These are phyloP conservation scores for Fusarium sp. DNA, from an alignment of 2,329 filamentous ascomycete genomes.

Conservation along the genomic window DNA sequence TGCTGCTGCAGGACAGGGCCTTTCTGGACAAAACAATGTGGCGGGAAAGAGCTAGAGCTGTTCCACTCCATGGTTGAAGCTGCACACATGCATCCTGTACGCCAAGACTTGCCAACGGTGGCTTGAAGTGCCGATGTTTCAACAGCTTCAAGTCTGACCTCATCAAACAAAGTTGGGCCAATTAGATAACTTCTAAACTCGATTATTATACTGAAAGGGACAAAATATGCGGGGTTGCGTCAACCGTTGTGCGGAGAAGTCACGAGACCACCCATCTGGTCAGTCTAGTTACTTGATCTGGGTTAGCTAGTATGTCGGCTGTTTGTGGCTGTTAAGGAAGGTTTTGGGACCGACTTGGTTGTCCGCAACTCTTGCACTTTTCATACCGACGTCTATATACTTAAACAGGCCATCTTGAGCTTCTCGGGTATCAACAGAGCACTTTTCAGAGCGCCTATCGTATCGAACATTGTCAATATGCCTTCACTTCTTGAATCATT, in stretches of 20 bases:
- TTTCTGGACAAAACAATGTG: not conserved
- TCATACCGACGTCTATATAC: not conserved
- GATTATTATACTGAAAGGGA: not conserved
- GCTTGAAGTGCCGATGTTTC: not conserved
- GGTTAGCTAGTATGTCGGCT: not conserved
- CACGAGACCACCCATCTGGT: not conserved
- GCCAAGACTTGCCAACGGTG: not conserved
- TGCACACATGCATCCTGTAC: too few relatives aligned
- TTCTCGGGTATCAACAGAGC: not conserved
- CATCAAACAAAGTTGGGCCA: not conserved
- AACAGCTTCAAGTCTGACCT: not conserved
- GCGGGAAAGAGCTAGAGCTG: not conserved
- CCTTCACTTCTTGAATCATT: not conserved
- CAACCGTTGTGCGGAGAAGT: not conserved
- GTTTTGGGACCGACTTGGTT: not conserved
- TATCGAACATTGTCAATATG: not conserved
- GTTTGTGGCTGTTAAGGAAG: not conserved
- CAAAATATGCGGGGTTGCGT: conserved; percentile 2
- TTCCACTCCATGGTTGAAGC: too few relatives aligned
- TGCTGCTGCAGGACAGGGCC: not conserved
- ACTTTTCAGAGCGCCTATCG: not conserved
- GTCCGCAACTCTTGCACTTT: not conserved
- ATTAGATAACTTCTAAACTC: not conserved
- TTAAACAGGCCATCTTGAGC: not conserved
- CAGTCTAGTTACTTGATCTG: conserved; percentile 3